A percentile compares a stretch with the other conserved stretches of the same genome.
phyloP scores from a whole-genome alignment of 768 basidiomycete genomes.

The Tephrocybe rancida region DNA sequence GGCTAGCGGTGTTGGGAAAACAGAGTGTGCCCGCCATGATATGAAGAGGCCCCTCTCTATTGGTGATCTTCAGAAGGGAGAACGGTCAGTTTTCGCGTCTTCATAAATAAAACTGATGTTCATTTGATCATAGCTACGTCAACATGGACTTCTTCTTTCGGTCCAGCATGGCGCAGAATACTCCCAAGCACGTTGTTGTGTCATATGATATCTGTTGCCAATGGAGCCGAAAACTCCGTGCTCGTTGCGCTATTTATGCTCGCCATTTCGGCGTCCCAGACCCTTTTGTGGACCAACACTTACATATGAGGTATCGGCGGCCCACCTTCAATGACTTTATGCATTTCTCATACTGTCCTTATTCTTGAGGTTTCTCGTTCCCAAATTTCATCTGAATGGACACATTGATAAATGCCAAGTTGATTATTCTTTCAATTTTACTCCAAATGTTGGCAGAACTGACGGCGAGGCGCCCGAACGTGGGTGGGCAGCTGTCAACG shows the following conservation, averaged over 20 bases:
- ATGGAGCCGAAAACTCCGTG: too few relatives aligned
- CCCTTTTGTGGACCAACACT: not conserved
- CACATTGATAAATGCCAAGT: slow-evolving; percentile 25
- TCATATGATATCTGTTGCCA: slow-evolving; percentile 19
- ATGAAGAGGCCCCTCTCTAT: slow-evolving; percentile 26
- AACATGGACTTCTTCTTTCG: slow-evolving; percentile 26
- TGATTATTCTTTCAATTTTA: slow-evolving; percentile 26
- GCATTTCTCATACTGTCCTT: too few relatives aligned
- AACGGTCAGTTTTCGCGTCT: slow-evolving; percentile 25
- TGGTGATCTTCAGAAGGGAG: slow-evolving; percentile 31
- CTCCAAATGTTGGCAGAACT: slow-evolving; percentile 15
- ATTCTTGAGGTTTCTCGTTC: slow-evolving; percentile 20
- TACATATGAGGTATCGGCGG: not conserved
- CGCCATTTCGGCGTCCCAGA: too few relatives aligned
- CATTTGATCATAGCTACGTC: slow-evolving; percentile 20
- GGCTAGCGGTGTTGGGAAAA: slow-evolving; percentile 26
- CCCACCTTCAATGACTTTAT: too few relatives aligned
- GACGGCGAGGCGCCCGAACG: too few relatives aligned
- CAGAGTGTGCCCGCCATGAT: slow-evolving; percentile 30
- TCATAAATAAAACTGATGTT: too few relatives aligned
- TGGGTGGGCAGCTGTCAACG: slow-evolving; percentile 30
- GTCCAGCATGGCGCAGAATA: slow-evolving; percentile 1
- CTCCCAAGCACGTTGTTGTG: not conserved
- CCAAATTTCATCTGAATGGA: slow-evolving; percentile 27
- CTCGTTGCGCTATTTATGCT: slow-evolving; percentile 9